Evolutionary conservation across 768 basidiomycete species (phyloP), one percentile per base, ranked within the genome.

Genomic region (Tylopilus vinaceipallidus): DNA sequence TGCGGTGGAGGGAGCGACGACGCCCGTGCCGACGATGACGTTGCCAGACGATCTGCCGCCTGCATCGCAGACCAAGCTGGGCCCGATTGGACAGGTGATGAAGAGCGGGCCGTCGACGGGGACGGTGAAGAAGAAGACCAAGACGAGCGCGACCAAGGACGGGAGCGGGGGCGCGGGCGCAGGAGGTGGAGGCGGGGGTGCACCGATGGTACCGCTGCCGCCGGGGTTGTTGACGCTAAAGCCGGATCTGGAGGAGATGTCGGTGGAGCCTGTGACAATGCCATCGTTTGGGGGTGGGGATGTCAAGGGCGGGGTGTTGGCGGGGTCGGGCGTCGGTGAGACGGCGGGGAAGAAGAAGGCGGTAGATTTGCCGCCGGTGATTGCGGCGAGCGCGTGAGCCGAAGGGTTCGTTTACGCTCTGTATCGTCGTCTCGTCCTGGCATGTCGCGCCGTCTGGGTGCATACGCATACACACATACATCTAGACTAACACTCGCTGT

Each of bases 51-150:
- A 92, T 57, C 30, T 68, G 2, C 83, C 86, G 0, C 71, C 70
- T 30, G 60, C 78, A 11, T 63, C 72, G 3, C 87, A 88, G 56
- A 70, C 77, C 38, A 91, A 88, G 72, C 79, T 91, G 58, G 88
- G 88, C 0, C 91, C 90, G 0, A 69, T 91, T 16, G 90, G 90
- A 7, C 88, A 91, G 64, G 79, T 91, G 51, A 58, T 82, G 60
- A 80, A 82, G 61, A 71, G 75, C 1, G 75, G 73, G 2, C 58
- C 74, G 0, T 65, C 74, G 16, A 60, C 74, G 2, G 72, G 71
- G 2, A 49, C 72, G 11, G 67, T 79, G 65, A 91, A 90, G 79
- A 91, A 88, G 77, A 82, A 80, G 62, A 59, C 50, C 51, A 60
- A 57, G 50, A 68, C 39, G 52, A 53, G 46, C 29, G 61, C 58